phyloP scores from a whole-genome alignment of 352 stramenopile species.

The Phytophthora boehmeriae region DNA sequence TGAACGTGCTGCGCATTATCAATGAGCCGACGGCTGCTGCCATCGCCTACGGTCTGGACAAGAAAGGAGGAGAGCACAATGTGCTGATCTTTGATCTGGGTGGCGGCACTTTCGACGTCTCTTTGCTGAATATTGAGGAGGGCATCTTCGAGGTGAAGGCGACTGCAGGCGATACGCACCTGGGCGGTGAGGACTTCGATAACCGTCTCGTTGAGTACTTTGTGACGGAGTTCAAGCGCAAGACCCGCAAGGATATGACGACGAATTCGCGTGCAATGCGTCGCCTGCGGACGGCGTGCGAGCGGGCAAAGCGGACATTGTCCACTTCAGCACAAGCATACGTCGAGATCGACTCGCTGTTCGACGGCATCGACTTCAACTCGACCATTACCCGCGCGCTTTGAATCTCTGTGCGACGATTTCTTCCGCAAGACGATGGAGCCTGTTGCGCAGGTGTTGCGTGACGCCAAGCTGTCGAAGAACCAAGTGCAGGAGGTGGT shows the following conservation, averaged over 20 bases:
- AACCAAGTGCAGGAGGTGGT: constrained; percentile 78
- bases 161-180: constrained; percentile 94
- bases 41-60: constrained; percentile 94
- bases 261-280: constrained; percentile 90
- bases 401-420: constrained; percentile 88
- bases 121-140: constrained; percentile 94
- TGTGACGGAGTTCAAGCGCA: constrained; percentile 92
- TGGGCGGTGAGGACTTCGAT: constrained; percentile 95
- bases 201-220: constrained; percentile 95
- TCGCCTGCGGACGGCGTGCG: constrained; percentile 93
- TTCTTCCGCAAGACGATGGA: constrained; percentile 93
- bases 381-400: constrained; percentile 91
- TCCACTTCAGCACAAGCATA: constrained; percentile 94
- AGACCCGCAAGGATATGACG: constrained; percentile 88
- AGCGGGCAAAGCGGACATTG: constrained; percentile 95
- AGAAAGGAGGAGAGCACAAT: constrained; percentile 94
- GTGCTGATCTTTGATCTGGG: constrained; percentile 97
- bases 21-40: constrained; percentile 95
- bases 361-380: constrained; percentile 94
- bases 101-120: constrained; percentile 96
- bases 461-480: constrained; percentile 89
- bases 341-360: constrained; percentile 95
- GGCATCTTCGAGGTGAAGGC: constrained; percentile 97
- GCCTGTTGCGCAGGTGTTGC: constrained; percentile 86
- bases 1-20: constrained; percentile 96